Percentiles rank a stretch among this genome's conserved stretches.
Evolutionary conservation across 2,329 filamentous ascomycete species (phyloP).

Genomic region (Penicillium brasilianum): DNA sequence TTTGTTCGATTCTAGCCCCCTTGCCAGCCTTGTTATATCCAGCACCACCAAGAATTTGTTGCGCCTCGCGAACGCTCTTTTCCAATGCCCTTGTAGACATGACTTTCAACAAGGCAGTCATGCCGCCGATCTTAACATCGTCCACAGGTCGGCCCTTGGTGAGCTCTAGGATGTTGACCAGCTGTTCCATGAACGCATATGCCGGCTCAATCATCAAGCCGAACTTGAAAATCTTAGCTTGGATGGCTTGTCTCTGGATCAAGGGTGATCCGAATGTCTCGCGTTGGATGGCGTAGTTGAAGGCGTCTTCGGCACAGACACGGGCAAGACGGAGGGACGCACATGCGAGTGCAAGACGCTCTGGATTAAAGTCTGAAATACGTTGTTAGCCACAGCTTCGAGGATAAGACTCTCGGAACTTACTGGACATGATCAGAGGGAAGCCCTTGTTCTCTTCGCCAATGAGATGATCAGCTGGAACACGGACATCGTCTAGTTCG

Average conservation of each 20-base stretch:
- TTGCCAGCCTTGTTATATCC: slow-evolving; percentile 58
- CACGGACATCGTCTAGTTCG: slow-evolving; percentile 73
- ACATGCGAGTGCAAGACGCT: slow-evolving; percentile 70
- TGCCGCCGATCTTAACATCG: slow-evolving; percentile 54
- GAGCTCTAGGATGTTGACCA: slow-evolving; percentile 60
- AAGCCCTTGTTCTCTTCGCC: slow-evolving; percentile 73
- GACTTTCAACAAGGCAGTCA: slow-evolving; percentile 59
- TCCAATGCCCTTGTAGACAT: slow-evolving; percentile 59
- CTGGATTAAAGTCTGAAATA: slow-evolving; percentile 70
- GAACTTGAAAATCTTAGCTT: slow-evolving; percentile 64
- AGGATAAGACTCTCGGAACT: slow-evolving; percentile 6
- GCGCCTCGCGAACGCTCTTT: slow-evolving; percentile 59
- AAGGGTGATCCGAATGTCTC: slow-evolving; percentile 67
- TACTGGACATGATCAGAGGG: slow-evolving; percentile 72
- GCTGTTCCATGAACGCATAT: slow-evolving; percentile 66
- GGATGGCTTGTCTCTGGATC: slow-evolving; percentile 64
- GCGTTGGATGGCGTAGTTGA: slow-evolving; percentile 67
- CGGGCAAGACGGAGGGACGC: slow-evolving; percentile 65
- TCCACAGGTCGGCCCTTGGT: slow-evolving; percentile 46
- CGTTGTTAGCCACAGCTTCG: background rate
- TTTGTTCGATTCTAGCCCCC: slow-evolving; percentile 59
- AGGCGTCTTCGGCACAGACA: slow-evolving; percentile 64
- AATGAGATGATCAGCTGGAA: slow-evolving; percentile 71
- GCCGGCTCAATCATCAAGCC: slow-evolving; percentile 65
- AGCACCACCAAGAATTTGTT: slow-evolving; percentile 60